Evolutionary conservation across 23 red algal genomes (phyloP), one percentile per base, ranked within the genome.

Genomic region (Agarophyton chilense): DNA sequence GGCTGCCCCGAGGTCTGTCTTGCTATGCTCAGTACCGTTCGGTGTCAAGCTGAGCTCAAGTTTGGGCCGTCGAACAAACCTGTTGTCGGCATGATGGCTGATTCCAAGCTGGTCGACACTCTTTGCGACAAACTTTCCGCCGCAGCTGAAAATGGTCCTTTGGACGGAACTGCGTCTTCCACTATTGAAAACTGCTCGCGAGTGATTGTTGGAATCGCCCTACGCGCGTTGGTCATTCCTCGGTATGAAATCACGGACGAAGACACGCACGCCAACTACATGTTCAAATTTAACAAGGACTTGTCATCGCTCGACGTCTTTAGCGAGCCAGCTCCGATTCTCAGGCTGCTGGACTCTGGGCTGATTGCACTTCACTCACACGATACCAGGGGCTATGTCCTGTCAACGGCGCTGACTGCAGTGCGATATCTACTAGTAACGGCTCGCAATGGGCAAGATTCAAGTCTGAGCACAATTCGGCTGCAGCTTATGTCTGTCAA

Each of bases 31-130:
- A 86, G 81, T 13, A 86, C 91, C 26, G 91, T 94, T 8, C 80
- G 91, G 35, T 86, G 80, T 43, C 91, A 94, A 61, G 91, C 91
- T 8, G 91, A 94, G 81, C 91, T 94, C 70, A 94, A 94, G 81
- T 94, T 94, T 87, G 91, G 91, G 7, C 91, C 78, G 13, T 64
- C 82, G 17, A 94, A 94, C 71, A 94, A 94, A 52, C 80, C 67
- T 33, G 82, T 94, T 10, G 91, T 94, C 3, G 81, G 81, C n/a
- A 86, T 86, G 79, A 85, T 94, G 79, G 91, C 91, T 24, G 91
- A 85, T 33, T 84, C 91, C 28, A 79, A 67, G 57, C 55, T 94
- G 38, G 73, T 94, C 5, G 35, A 50, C 26, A 86, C 91, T 12
- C 72, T 94, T 0, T 85, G 80, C 74, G 81, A 86, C 54, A 86